These are phyloP conservation scores for Cetraspora pellucida DNA, from an alignment of 192 early-diverging fungal genomes.

Conservation along the genomic window DNA sequence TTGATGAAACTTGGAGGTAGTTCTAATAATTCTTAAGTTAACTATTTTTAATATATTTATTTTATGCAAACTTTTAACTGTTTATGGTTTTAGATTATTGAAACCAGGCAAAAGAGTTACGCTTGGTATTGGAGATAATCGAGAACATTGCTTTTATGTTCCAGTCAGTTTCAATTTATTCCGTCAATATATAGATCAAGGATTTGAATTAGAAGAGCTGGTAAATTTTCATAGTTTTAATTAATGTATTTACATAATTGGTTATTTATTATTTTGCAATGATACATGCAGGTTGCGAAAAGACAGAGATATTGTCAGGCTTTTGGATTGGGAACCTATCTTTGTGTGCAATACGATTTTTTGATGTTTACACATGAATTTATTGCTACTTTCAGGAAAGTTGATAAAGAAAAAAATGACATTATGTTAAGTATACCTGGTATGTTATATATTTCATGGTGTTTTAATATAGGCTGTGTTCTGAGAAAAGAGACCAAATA, in stretches of 20 bases:
- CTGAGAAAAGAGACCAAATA: no score
- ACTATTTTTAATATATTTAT: not conserved
- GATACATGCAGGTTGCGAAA: slow-evolving; percentile 66
- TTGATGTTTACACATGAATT: slow-evolving; percentile 95
- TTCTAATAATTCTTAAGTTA: not conserved
- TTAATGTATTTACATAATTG: not conserved
- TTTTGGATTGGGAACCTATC: slow-evolving; percentile 83
- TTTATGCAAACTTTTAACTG: not conserved
- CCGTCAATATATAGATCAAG: slow-evolving; percentile 75
- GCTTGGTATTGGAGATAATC: slow-evolving; percentile 92
- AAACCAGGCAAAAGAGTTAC: slow-evolving; percentile 74
- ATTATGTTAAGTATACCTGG: slow-evolving; percentile 52
- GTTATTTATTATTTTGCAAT: slow-evolving; percentile 4
- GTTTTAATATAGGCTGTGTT: no score
- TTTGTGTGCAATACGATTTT: slow-evolving; percentile 90
- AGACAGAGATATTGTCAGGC: slow-evolving; percentile 86
- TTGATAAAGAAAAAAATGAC: slow-evolving; percentile 55
- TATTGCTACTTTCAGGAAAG: slow-evolving; percentile 78
- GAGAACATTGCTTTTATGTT: slow-evolving; percentile 87
- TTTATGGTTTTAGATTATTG: slow-evolving; percentile 58
- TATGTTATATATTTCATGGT: slow-evolving; percentile 16
- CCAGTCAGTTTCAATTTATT: slow-evolving; percentile 85
- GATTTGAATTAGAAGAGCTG: slow-evolving; percentile 89
- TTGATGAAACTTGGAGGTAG: slow-evolving; percentile 68
- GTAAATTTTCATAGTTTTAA: slow-evolving; percentile 25